phyloP scores from a whole-genome alignment of 192 early-diverging fungal genomes.

The Mortierella hygrophila region DNA sequence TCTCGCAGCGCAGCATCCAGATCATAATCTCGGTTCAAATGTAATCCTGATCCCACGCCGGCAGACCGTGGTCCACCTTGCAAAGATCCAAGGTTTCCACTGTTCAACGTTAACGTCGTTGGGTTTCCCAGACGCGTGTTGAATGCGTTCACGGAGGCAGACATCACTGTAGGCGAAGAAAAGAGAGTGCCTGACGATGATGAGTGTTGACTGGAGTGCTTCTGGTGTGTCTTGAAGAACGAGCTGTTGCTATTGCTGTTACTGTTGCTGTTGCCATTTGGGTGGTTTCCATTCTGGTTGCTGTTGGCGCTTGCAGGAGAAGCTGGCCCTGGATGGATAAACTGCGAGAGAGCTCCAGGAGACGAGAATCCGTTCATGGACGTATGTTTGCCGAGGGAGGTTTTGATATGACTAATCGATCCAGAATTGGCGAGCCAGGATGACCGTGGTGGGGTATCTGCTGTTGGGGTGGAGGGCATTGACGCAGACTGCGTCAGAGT shows the following conservation, averaged over 20 bases:
- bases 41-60: constrained; percentile 4
- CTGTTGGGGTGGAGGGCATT: constrained; percentile 30
- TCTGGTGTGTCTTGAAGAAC: constrained; percentile 52
- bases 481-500: constrained; percentile 20
- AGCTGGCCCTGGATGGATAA: constrained; percentile 49
- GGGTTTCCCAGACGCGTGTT: constrained; percentile 46
- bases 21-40: constrained; percentile 13
- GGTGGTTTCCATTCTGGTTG: constrained; percentile 20
- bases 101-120: constrained; percentile 37
- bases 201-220: constrained; percentile 50
- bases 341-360: constrained; percentile 50
- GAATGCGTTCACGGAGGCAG: constrained; percentile 52
- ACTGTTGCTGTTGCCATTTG: constrained; percentile 15
- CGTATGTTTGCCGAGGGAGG: constrained; percentile 29
- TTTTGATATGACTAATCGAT: constrained; percentile 51
- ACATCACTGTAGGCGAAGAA: constrained; percentile 50
- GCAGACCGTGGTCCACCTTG: neutral
- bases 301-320: constrained; percentile 14
- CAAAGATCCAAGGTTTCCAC: constrained; percentile 4
- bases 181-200: constrained; percentile 40
- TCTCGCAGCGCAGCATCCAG: constrained; percentile 45
- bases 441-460: constrained; percentile 23
- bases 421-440: constrained; percentile 50
- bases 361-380: constrained; percentile 46
- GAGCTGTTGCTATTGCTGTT: constrained; percentile 2